Evolutionary conservation across 352 stramenopile species (phyloP), one percentile per base, ranked within the genome.

Genomic region (Globisporangium barbulae): DNA sequence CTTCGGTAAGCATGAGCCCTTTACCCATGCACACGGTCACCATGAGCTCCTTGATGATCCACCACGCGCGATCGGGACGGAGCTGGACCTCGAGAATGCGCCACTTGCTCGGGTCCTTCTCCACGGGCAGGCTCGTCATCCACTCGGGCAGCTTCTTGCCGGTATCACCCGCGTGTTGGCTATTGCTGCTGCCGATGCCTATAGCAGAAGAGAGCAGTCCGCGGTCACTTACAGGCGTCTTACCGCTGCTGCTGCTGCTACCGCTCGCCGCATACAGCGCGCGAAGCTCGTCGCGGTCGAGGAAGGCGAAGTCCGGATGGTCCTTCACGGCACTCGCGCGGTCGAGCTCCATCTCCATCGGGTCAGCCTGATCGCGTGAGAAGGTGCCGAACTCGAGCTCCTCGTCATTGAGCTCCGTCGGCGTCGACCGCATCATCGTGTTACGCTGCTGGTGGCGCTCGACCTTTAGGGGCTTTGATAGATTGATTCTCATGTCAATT

Each of bases 21-120:
- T 91, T 88, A 44, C 75, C 69, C 39, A 94, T 94, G 70, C 85
- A 92, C 8, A 92, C 69, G 0, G 83, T 94, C 31, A 80, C 79
- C 28, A 92, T 68, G 15, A 94, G 82, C 69, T 92, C 85, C 49
- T 90, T 81, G n/a, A 94, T 84, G 56, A 94, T 54, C 13, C 81
- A 68, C 85, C 85, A 94, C 33, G 83, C 65, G 33, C 83, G 80
- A 35, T 93, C 84, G 0, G 84, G 82, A 3, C 84, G 84, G 25
- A 93, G 72, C 35, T 83, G 82, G 13, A 90, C 78, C 62, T 89
- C 70, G 37, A 93, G 63, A 57, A 93, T 88, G 17, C 69, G 80
- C 84, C 84, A 93, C 48, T 83, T 70, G 42, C 63, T 79, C 53
- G 76, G 67, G 63, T 92, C 81, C 45, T 79, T 84, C 39, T 90